phyloP scores from a whole-genome alignment of 2,329 filamentous ascomycete genomes.

The Echinosphaeria canescens region DNA sequence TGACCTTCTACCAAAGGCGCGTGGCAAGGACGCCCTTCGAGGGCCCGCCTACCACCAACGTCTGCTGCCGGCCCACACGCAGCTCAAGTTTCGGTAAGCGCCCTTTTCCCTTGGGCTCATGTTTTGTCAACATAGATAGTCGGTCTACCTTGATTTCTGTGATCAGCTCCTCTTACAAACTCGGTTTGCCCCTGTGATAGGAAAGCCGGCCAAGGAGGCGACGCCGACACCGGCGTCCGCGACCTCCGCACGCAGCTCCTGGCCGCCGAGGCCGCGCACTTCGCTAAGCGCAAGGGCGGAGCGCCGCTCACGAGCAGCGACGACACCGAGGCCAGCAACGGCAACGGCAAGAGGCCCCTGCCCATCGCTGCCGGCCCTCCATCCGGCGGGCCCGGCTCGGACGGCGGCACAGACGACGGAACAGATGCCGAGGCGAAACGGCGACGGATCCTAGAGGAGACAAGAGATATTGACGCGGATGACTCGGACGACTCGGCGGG shows the following conservation, averaged over 20 bases:
- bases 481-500: slow-evolving; percentile 42
- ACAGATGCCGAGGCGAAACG: slow-evolving; percentile 67
- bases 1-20: slow-evolving; percentile 47
- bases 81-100: slow-evolving; percentile 62
- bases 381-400: too few species aligned
- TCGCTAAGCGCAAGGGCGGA: slow-evolving; percentile 59
- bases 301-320: slow-evolving; percentile 18
- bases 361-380: slow-evolving; percentile 23
- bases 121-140: background rate
- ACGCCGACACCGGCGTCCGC: slow-evolving; percentile 40
- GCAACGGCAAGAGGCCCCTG: slow-evolving; percentile 40
- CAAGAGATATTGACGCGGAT: slow-evolving; percentile 70
- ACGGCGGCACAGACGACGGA: slow-evolving; percentile 16
- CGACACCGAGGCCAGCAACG: slow-evolving; percentile 15
- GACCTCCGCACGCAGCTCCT: slow-evolving; percentile 83
- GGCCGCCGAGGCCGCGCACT: slow-evolving; percentile 71
- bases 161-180: too few species aligned
- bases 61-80: slow-evolving; percentile 80
- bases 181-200: too few species aligned
- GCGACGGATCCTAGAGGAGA: slow-evolving; percentile 70
- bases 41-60: slow-evolving; percentile 93
- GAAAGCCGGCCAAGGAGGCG: slow-evolving; percentile 76
- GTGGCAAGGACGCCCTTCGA: slow-evolving; percentile 84
- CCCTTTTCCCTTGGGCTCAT: background rate
- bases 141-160: background rate